These are phyloP conservation scores for Trifolium repens DNA, from an alignment of 306 rosid genomes.

Conservation along the genomic window DNA sequence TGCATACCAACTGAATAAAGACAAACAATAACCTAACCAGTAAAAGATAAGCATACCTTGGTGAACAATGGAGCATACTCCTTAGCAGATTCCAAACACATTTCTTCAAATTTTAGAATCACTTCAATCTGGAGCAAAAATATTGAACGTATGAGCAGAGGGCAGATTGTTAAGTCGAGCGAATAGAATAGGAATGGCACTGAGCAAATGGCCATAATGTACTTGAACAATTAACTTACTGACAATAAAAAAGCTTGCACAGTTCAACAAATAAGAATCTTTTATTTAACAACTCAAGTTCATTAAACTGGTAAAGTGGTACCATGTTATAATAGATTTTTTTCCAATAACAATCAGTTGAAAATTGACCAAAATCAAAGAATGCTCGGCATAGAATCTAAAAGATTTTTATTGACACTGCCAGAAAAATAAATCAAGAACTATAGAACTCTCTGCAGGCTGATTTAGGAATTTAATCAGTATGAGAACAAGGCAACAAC, in stretches of 20 bases:
- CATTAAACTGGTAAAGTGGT: too few species aligned
- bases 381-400: constrained; percentile 5
- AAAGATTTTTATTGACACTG: neutral
- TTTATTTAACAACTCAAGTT: too few species aligned
- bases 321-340: too few species aligned
- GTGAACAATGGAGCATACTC: constrained; percentile 76
- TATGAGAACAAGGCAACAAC: neutral
- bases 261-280: too few species aligned
- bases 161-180: too few species aligned
- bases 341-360: constrained; percentile 10
- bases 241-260: too few species aligned
- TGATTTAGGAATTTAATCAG: constrained; percentile 10
- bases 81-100: constrained; percentile 86
- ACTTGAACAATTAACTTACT: too few species aligned
- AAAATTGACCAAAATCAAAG: constrained; percentile 18
- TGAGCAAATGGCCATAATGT: too few species aligned
- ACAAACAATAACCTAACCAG: constrained; percentile 10
- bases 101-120: constrained; percentile 87
- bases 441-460: neutral
- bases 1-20: constrained; percentile 20
- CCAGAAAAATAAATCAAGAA: constrained; percentile 21
- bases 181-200: too few species aligned
- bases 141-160: constrained; percentile 1
- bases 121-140: constrained; percentile 76
- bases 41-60: constrained; percentile 54